Evolutionary conservation across 495 filamentous ascomycete genomes (phyloP).

Genomic region (Penicillium silybi): DNA sequence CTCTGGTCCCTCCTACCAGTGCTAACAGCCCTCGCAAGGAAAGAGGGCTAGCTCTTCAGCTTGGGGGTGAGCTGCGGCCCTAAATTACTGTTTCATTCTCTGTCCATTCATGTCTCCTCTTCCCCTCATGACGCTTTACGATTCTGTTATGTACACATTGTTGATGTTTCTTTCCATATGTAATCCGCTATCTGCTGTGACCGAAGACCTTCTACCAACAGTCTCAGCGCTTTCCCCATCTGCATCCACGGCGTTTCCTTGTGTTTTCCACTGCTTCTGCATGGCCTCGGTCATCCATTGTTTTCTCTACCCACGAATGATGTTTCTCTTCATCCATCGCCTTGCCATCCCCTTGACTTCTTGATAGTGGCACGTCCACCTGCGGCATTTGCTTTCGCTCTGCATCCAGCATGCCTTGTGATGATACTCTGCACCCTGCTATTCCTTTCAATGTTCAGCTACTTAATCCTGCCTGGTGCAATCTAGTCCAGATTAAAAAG

Average conservation of each 20-base stretch:
- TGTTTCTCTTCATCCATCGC: constrained; percentile 1
- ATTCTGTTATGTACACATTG: constrained; percentile 30
- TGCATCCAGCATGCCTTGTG: constrained; percentile 14
- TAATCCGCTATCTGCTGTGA: constrained; percentile 6
- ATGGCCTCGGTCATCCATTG: constrained; percentile 3
- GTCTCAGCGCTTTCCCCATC: not conserved
- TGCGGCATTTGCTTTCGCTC: constrained; percentile 4
- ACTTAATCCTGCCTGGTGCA: not conserved
- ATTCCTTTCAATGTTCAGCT: not conserved
- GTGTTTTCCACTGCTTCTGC: constrained; percentile 1
- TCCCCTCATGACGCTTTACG: constrained; percentile 30
- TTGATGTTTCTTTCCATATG: constrained; percentile 22
- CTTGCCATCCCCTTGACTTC: not conserved
- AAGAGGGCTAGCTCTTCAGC: constrained; percentile 35
- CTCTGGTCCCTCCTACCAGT: constrained; percentile 49
- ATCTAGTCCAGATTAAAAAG: not conserved
- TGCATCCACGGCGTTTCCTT: constrained; percentile 13
- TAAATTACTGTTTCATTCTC: constrained; percentile 23
- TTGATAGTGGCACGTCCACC: not conserved
- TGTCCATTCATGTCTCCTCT: constrained; percentile 13
- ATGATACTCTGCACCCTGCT: constrained; percentile 1
- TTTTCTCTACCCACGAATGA: constrained; percentile 2
- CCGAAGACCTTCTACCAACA: not conserved
- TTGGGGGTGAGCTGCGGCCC: constrained; percentile 42
- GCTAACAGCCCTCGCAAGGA: constrained; percentile 36